Conservation (phyloP, 2,329 filamentous ascomycete species). For the Fusarium sp. region DNA sequence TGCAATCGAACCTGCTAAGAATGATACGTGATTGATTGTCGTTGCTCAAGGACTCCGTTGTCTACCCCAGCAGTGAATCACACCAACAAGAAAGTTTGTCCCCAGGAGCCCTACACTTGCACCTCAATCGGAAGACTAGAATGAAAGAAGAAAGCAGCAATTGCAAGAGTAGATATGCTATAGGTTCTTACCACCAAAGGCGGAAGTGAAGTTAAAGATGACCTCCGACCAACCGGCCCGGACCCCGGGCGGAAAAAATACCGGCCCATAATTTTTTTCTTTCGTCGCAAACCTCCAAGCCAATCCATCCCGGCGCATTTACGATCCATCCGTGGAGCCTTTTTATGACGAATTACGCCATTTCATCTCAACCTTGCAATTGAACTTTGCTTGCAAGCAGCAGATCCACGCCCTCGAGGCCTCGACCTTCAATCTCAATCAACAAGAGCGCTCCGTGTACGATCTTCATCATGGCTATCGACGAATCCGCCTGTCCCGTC, state of each 20-base stretch:
- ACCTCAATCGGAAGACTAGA: no score
- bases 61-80: no score
- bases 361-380: constrained; percentile 25
- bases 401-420: not conserved
- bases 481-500: constrained; percentile 78
- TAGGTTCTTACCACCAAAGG: not conserved
- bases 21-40: no score
- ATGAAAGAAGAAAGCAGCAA: no score
- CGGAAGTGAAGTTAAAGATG: constrained; percentile 17
- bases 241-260: constrained; percentile 37
- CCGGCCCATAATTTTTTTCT: constrained; percentile 43
- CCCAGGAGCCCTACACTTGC: no score
- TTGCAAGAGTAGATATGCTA: not conserved
- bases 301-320: constrained; percentile 47
- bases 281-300: constrained; percentile 25
- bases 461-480: constrained; percentile 49
- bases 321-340: constrained; percentile 29
- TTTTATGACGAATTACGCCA: constrained; percentile 39
- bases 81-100: no score
- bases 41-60: no score
- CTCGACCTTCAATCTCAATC: not conserved
- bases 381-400: not conserved
- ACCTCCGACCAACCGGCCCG: constrained; percentile 13
- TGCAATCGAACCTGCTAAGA: no score
- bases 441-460: not conserved